Evolutionary conservation across 805 yeast species (phyloP).

Genomic region (Cyberlindnera suaveolens): DNA sequence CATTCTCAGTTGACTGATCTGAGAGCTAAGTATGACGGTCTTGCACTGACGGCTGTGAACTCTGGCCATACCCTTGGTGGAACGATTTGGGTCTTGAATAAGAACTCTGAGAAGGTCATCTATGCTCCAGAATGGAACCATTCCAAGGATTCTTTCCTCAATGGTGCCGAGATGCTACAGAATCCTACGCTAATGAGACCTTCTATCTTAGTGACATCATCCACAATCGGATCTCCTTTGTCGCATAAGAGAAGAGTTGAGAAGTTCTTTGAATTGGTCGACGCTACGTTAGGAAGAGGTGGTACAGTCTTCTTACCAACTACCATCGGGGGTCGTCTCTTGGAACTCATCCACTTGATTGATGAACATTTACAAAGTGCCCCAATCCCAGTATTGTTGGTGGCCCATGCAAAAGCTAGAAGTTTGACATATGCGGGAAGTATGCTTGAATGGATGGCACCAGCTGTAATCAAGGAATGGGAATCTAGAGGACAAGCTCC

Average conservation of each 20-base stretch:
- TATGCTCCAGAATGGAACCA: conserved; percentile 96
- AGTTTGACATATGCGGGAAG: conserved; percentile 76
- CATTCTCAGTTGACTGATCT: conserved; percentile 70
- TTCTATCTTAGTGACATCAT: conserved; percentile 71
- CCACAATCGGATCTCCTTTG: conserved; percentile 58
- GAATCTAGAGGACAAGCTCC: conserved; percentile 69
- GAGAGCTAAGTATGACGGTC: conserved; percentile 52
- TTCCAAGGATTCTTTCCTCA: conserved; percentile 77
- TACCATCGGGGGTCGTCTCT: conserved; percentile 69
- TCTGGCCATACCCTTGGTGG: conserved; percentile 96
- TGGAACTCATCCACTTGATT: conserved; percentile 71
- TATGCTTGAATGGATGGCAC: conserved; percentile 94
- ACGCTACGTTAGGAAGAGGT: conserved; percentile 62
- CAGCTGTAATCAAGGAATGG: conserved; percentile 81
- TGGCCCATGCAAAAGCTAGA: conserved; percentile 77
- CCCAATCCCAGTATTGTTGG: conserved; percentile 62
- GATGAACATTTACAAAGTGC: conserved; percentile 50
- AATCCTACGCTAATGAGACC: conserved; percentile 69
- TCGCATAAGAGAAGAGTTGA: conserved; percentile 61
- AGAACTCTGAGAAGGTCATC: conserved; percentile 71
- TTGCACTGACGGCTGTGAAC: conserved; percentile 72
- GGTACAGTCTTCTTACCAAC: conserved; percentile 84
- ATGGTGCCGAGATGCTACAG: conserved; percentile 58
- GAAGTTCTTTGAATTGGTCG: conserved; percentile 54
- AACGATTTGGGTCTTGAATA: conserved; percentile 74